Base-by-base conservation (phyloP, 2,329 filamentous ascomycete genomes). In the Aspergillus sp. region DNA sequence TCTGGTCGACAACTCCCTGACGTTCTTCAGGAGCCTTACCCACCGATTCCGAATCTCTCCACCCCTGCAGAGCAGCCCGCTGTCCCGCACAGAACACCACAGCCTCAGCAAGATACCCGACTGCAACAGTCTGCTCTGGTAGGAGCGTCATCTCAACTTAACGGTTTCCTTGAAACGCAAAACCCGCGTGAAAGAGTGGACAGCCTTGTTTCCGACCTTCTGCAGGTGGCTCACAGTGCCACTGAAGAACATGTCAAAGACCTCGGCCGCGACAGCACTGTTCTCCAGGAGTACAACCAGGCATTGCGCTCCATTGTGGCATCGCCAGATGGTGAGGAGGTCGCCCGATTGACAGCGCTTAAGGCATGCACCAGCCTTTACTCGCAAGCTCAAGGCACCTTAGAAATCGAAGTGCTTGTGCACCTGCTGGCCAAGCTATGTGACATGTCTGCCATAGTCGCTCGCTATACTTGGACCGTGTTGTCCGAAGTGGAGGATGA, bases 401-500 rank as follows among this genome's bases (percentile, higher is more conserved):
- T 89, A 43, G 86, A 88, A 65, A 79, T 87, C 40, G 86, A 89
- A 66, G 80, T 87, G 33, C 78, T 88, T 52, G 83, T 85, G 15
- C 81, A 85, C 62, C 71, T 89, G 23, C 76, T 89, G 33, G 79
- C 81, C 41, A 83, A 84, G 62, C 75, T 89, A n/a, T 88, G 85
- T 69, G 79, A 84, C 52, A 75, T 85, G 61, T 86, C 84, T n/a
- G 77, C 80, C 6, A 71, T 79, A 35, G 84, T 85, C 41, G 83
- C 83, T 40, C 80, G 84, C 48, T 79, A 78, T 60, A 78, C 76
- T 24, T 79, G 77, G 73, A 73, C 77, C 31, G 68, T 78, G n/a
- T 70, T 81, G 24, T 79, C 78, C 0, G 78, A 80, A 58, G 73
- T 79, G 52, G 82, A 86, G 54, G 83, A 86, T 54, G 81, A 86